These are phyloP conservation scores for Tuber melanosporum DNA, from an alignment of 495 filamentous ascomycete species.

Conservation along the genomic window DNA sequence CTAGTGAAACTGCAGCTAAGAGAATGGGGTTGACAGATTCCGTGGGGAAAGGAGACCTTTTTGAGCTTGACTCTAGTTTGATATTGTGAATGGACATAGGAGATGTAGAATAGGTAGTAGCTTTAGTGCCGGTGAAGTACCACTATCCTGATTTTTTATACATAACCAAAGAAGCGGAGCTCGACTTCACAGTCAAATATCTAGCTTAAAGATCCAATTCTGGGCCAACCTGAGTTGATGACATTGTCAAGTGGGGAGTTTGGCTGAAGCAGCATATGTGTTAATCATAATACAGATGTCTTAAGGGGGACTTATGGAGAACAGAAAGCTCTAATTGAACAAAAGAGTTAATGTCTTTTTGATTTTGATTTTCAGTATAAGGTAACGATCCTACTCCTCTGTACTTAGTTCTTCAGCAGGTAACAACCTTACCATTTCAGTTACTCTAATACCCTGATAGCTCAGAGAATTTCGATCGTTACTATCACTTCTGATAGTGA, in stretches of 20 bases:
- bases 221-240: slow-evolving; percentile 64
- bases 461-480: no score
- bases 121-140: slow-evolving; percentile 62
- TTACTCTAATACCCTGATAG: no score
- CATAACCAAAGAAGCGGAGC: slow-evolving; percentile 68
- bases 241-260: slow-evolving; percentile 69
- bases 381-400: no score
- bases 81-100: slow-evolving; percentile 72
- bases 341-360: slow-evolving; percentile 73
- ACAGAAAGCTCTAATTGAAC: slow-evolving; percentile 72
- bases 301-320: slow-evolving; percentile 65
- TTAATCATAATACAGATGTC: slow-evolving; percentile 58
- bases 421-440: no score
- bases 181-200: slow-evolving; percentile 62
- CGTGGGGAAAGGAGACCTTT: slow-evolving; percentile 49
- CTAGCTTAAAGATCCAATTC: slow-evolving; percentile 61
- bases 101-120: slow-evolving; percentile 69
- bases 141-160: slow-evolving; percentile 74
- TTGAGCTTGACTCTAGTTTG: slow-evolving; percentile 67
- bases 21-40: no score
- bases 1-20: no score
- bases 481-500: no score
- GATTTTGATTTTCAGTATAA: slow-evolving; percentile 75
- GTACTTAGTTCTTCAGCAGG: no score
- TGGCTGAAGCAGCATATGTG: slow-evolving; percentile 57